Evolutionary conservation across 208 protist species (phyloP), one percentile per base, ranked within the genome.

Genomic region (Eutreptiella sp.): DNA sequence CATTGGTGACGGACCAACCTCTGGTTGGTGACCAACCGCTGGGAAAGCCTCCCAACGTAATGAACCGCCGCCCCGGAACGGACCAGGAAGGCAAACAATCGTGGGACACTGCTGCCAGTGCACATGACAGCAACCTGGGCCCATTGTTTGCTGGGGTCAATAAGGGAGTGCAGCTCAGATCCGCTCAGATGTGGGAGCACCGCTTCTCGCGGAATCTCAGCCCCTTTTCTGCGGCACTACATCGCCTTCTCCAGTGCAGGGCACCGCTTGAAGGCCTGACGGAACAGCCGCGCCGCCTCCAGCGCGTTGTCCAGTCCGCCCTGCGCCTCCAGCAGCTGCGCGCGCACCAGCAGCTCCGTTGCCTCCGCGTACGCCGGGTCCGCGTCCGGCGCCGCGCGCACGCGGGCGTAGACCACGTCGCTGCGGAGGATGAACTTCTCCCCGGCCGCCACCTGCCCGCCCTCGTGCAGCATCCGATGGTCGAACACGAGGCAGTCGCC

Each of bases 401-500:
- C 7, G 7, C 53, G 53, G 1, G 19, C 1, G 43, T 63, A 63
- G 32, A 63, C 27, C n/a, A 63, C 23, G 16, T 63, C 57, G 4
- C 32, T 46, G 31, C 57, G 57, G 21, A 63, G 3, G 31, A 46
- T 47, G 16, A 35, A 38, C 43, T 63, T 63, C 27, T 2, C 1
- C 23, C 31, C 3, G 24, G 21, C 19, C 2, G 23, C 43, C 2
- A 63, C 57, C 2, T 19, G 11, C 21, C 31, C 32, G 11, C 57
- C 57, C 26, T 46, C 57, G 27, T 63, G 57, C 4, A 63, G 57
- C 19, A 41, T 24, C 14, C 41, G 4, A 7, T 63, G 57, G 21
- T 53, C 36, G 26, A 47, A 63, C 16, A 39, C n/a, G 16, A 63
- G 43, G 4, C 28, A 41, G 16, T 38, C 4, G 11, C 57, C 57